These are phyloP conservation scores for Aspergillus udagawae DNA, from an alignment of 2,329 filamentous ascomycete genomes.

Conservation along the genomic window DNA sequence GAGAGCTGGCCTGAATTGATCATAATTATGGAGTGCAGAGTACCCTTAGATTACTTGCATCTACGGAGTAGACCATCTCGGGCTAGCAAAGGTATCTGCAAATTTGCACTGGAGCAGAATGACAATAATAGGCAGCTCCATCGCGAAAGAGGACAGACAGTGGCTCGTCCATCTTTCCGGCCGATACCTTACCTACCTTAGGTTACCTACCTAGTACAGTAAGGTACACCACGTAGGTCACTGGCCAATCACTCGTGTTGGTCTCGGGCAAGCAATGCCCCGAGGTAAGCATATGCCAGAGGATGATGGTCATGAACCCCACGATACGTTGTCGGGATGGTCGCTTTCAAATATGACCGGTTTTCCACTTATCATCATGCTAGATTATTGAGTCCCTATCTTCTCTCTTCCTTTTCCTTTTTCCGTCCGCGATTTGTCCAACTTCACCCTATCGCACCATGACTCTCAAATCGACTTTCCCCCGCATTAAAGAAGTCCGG, in stretches of 20 bases:
- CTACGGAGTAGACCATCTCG: neutral
- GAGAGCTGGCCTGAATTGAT: no score
- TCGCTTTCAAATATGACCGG: slow-evolving; percentile 16
- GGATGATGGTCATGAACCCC: slow-evolving; percentile 4
- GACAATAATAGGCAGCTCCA: no score
- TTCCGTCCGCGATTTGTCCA: neutral
- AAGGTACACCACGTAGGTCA: neutral
- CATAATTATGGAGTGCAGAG: no score
- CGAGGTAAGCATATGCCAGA: slow-evolving; percentile 18
- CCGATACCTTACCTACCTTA: neutral
- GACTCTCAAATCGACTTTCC: slow-evolving; percentile 33
- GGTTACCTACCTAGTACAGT: no score
- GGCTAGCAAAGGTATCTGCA: no score
- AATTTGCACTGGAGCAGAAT: no score
- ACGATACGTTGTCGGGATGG: neutral
- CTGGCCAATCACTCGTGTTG: slow-evolving; percentile 1
- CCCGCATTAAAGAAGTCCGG: slow-evolving; percentile 43
- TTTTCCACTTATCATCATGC: slow-evolving; percentile 5
- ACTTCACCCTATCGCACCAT: slow-evolving; percentile 19
- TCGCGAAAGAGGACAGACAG: neutral
- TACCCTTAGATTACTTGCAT: neutral
- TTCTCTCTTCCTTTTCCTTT: slow-evolving; percentile 6
- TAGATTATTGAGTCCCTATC: slow-evolving; percentile 8
- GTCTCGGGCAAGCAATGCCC: slow-evolving; percentile 29
- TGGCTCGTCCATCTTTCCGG: neutral